Conservation (phyloP, 306 rosid species). For the Fragaria nilgerrensis region DNA sequence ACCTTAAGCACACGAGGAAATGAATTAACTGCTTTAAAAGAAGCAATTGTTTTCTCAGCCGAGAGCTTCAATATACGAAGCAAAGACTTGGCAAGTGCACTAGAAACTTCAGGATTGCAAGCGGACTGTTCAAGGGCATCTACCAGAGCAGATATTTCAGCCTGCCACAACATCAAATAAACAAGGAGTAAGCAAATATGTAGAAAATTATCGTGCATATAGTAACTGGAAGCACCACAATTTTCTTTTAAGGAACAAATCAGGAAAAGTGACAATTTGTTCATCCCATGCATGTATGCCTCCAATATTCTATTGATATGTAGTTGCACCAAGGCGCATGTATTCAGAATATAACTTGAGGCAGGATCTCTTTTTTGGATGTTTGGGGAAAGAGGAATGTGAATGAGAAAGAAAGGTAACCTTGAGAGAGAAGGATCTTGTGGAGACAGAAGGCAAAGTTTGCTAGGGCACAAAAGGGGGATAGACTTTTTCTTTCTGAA, state of each 20-base stretch:
- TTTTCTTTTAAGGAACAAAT: not conserved
- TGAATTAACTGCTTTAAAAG: constrained; percentile 69
- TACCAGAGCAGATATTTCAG: constrained; percentile 80
- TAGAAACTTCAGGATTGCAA: constrained; percentile 69
- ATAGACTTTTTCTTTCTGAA: not conserved
- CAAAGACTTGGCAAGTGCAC: constrained; percentile 69
- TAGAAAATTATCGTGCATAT: constrained; percentile 11
- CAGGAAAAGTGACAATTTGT: not conserved
- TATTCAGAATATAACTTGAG: not conserved
- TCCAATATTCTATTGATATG: not conserved
- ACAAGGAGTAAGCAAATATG: constrained; percentile 25
- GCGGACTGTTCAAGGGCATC: constrained; percentile 82
- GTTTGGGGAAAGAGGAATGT: not conserved
- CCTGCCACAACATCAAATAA: constrained; percentile 40
- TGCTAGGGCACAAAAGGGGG: not conserved
- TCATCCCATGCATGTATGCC: not conserved
- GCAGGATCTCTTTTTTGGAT: not conserved
- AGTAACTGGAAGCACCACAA: constrained; percentile 16
- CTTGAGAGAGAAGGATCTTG: not conserved
- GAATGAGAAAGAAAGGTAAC: not conserved
- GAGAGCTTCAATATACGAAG: constrained; percentile 65
- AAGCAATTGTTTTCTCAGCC: constrained; percentile 73
- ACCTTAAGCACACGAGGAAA: constrained; percentile 80
- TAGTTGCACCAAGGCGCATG: not conserved
- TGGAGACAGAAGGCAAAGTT: not conserved